phyloP scores from a whole-genome alignment of 1,284 basidiomycete species.

The Afroboletus lepidellus region DNA sequence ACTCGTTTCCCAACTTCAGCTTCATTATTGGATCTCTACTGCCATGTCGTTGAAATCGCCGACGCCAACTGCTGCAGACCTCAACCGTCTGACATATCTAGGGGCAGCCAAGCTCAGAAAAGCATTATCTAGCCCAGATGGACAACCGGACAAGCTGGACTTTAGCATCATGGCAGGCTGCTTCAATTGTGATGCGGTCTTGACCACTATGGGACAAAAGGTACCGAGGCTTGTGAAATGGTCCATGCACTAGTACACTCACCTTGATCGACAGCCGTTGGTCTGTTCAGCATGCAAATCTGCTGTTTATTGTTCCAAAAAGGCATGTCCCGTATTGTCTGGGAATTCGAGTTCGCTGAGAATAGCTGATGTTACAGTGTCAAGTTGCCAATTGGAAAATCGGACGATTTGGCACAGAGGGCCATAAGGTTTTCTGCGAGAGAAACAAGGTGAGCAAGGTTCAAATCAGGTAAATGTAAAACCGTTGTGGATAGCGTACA shows the following conservation, averaged over 20 bases:
- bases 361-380: slow-evolving; percentile 20
- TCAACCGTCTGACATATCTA: slow-evolving; percentile 30
- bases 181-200: slow-evolving; percentile 20
- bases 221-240: slow-evolving; percentile 10
- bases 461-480: neutral
- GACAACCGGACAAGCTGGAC: slow-evolving; percentile 31
- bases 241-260: neutral
- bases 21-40: neutral
- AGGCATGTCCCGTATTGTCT: slow-evolving; percentile 9
- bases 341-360: neutral
- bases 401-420: slow-evolving; percentile 29
- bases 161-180: slow-evolving; percentile 25
- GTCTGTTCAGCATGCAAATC: slow-evolving; percentile 33
- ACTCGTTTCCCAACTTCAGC: neutral
- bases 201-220: slow-evolving; percentile 18
- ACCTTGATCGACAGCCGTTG: slow-evolving; percentile 18
- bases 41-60: slow-evolving; percentile 24
- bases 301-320: slow-evolving; percentile 33
- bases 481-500: neutral
- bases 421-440: slow-evolving; percentile 37
- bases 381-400: slow-evolving; percentile 33
- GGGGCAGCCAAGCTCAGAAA: slow-evolving; percentile 31
- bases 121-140: slow-evolving; percentile 27
- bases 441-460: slow-evolving; percentile 35
- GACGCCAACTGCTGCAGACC: slow-evolving; percentile 26